These are phyloP conservation scores for Yarrowia keelungensis DNA, from an alignment of 805 yeast species.

Conservation along the genomic window DNA sequence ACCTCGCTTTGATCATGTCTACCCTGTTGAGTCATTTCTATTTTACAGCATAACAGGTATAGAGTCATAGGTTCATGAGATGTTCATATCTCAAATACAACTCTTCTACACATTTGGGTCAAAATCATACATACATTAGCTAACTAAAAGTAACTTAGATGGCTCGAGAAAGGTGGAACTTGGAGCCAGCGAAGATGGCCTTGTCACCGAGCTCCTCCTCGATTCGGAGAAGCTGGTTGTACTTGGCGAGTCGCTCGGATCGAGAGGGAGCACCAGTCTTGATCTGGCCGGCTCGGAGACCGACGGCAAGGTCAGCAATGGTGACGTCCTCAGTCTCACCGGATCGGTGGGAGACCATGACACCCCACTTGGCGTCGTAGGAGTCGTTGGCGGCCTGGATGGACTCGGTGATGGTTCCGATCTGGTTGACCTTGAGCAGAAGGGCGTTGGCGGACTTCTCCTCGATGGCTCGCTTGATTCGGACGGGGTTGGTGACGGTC, in stretches of 20 bases:
- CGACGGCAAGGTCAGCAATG: constrained; percentile 97
- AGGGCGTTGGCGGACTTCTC: constrained; percentile 94
- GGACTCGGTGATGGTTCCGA: constrained; percentile 95
- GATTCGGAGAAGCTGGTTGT: constrained; percentile 97
- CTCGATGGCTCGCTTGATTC: constrained; percentile 95
- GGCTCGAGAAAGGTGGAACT: constrained; percentile 69
- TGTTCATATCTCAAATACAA: too few relatives aligned
- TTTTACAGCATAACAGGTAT: too few relatives aligned
- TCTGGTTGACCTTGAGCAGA: constrained; percentile 97
- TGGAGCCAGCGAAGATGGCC: constrained; percentile 93
- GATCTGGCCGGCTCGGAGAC: constrained; percentile 98
- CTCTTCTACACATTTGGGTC: not conserved
- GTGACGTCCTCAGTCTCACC: constrained; percentile 99
- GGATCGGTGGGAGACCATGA: constrained; percentile 99
- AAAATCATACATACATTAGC: constrained; percentile 37
- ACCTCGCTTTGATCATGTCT: not conserved
- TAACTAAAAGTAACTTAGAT: constrained; percentile 45
- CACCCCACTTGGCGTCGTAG: constrained; percentile 98
- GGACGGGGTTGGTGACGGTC: constrained; percentile 96
- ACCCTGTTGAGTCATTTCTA: not conserved
- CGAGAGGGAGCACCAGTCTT: constrained; percentile 99
- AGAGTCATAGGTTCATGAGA: too few relatives aligned
- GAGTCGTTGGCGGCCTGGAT: constrained; percentile 96
- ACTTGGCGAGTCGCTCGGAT: constrained; percentile 99
- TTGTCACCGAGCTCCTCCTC: constrained; percentile 98